Base-by-base conservation (phyloP, 2,329 filamentous ascomycete species). In the Neopestalotiopsis clavispora region DNA sequence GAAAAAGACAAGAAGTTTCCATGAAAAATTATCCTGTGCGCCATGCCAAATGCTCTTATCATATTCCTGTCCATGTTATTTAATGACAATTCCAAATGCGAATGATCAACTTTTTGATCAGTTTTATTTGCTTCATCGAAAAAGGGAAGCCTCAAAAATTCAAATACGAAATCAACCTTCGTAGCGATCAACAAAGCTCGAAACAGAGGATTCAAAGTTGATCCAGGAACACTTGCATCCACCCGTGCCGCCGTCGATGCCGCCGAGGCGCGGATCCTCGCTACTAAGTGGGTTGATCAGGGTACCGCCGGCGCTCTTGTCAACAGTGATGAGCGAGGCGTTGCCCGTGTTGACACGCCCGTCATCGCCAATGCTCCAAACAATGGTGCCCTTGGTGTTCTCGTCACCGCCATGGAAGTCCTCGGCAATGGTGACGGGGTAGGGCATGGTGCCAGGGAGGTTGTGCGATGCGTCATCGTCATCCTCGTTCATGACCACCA, bases 151-250 rank as follows among this genome's bases (percentile, higher is more conserved):
- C 1, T 38, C 34, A 38, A 28, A 28, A 28, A 28, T 28, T 23
- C 23, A 28, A 28, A 28, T 28, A 23, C 23, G 23, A 28, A 28
- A 6, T 38, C 10, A 38, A 5, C 10, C 6, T 38, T 38, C 34
- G 10, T 38, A 38, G 34, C 34, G 34, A 59, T 34, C 57, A 13
- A 17, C 57, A 30, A 30, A 59, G 23, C 6, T 28, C 28, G 57
- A 30, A 10, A 4, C 57, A 13, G 30, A n/a, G 4, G 57, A 52
- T 59, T 52, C 57, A 49, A 81, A 89, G 69, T 91, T 91, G 68
- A 83, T 81, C 87, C 89, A 91, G 72, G 85, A 81, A 76, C 89
- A 91, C 77, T 80, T 83, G 75, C 89, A 91, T 1, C 90, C 90
- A 17, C 89, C 89, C 0, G 83, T 85, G 49, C 89, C 90, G 28